Evolutionary conservation across 805 yeast species (phyloP).

Genomic region (Candida chilensis): DNA sequence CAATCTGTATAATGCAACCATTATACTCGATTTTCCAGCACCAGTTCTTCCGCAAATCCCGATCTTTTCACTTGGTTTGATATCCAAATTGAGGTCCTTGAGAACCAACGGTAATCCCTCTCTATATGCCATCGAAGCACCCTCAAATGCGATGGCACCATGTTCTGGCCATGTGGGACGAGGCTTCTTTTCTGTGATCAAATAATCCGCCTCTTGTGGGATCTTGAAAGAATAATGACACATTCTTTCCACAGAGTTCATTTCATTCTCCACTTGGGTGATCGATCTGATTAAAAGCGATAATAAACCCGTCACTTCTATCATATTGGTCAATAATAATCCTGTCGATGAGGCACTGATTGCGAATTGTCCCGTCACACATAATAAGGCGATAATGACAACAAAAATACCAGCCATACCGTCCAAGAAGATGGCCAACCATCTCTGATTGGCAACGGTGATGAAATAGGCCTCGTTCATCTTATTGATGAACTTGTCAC

Average conservation of each 20-base stretch:
- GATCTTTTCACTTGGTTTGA: conserved; percentile 55
- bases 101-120: conserved; percentile 53
- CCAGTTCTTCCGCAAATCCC: conserved; percentile 91
- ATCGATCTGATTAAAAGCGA: conserved; percentile 53
- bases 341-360: conserved; percentile 61
- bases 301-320: conserved; percentile 46
- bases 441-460: conserved; percentile 60
- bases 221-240: conserved; percentile 55
- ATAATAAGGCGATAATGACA: conserved; percentile 46
- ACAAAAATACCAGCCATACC: conserved; percentile 40
- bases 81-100: conserved; percentile 29
- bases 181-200: conserved; percentile 23
- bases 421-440: conserved; percentile 62
- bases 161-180: conserved; percentile 38
- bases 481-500: conserved; percentile 36
- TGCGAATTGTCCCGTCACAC: conserved; percentile 51
- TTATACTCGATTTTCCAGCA: conserved; percentile 69
- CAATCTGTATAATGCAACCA: conserved; percentile 54
- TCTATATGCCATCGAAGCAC: conserved; percentile 47
- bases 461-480: conserved; percentile 65
- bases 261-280: conserved; percentile 67
- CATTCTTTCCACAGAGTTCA: conserved; percentile 71
- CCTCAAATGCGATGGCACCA: conserved; percentile 37
- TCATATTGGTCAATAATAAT: conserved; percentile 53
- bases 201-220: conserved; percentile 59